phyloP scores from a whole-genome alignment of 2,329 filamentous ascomycete genomes.

The Karstenula rhodostoma region DNA sequence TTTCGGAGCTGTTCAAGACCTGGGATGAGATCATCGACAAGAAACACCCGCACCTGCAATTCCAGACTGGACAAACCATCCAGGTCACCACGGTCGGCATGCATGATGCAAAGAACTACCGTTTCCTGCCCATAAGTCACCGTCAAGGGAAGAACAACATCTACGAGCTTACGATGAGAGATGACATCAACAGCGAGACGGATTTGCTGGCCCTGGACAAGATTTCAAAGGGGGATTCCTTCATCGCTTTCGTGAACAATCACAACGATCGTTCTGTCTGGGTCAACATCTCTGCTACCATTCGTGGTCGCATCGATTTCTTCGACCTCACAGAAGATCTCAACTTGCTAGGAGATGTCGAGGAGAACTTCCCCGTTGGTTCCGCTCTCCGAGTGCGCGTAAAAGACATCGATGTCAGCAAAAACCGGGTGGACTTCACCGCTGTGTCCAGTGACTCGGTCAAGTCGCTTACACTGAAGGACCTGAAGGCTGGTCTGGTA shows the following conservation, averaged over 20 bases:
- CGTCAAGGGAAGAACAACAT: conserved; percentile 79
- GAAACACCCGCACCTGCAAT: conserved; percentile 79
- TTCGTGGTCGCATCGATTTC: conserved; percentile 82
- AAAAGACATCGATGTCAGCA: conserved; percentile 73
- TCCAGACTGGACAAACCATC: conserved; percentile 74
- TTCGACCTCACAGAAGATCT: conserved; percentile 90
- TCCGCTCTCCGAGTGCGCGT: conserved; percentile 85
- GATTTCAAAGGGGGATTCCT: conserved; percentile 73
- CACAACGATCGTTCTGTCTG: conserved; percentile 80
- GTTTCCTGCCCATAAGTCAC: conserved; percentile 91
- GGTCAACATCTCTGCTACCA: conserved; percentile 88
- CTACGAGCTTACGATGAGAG: conserved; percentile 83
- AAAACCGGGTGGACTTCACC: conserved; percentile 83
- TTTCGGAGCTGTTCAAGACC: conserved; percentile 86
- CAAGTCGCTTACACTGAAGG: conserved; percentile 71
- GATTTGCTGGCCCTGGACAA: conserved; percentile 75
- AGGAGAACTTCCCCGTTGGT: conserved; percentile 86
- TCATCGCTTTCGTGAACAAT: conserved; percentile 92
- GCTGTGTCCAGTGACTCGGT: conserved; percentile 68
- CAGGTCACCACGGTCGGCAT: conserved; percentile 82
- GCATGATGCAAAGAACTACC: conserved; percentile 88
- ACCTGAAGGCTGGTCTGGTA: conserved; percentile 79
- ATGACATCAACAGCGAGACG: conserved; percentile 61
- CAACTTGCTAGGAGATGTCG: conserved; percentile 77
- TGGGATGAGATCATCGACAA: conserved; percentile 87